These are phyloP conservation scores for Limtongozyma cylindracea DNA, from an alignment of 805 yeast species.

Conservation along the genomic window DNA sequence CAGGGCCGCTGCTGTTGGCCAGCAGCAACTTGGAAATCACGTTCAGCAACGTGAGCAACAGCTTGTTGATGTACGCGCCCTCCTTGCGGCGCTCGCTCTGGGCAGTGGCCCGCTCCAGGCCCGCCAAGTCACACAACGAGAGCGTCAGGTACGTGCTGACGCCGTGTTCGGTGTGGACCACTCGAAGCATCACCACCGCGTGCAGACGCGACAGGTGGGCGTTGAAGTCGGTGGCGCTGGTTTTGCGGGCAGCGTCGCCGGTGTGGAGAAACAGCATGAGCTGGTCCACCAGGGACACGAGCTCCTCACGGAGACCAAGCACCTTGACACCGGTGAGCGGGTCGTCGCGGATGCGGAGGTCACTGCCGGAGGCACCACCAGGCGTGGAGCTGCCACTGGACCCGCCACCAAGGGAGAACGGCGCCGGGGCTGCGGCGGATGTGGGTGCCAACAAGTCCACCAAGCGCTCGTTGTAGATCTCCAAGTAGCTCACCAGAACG, in stretches of 20 bases:
- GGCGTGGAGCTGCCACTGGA: no score
- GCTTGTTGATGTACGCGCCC: slow-evolving; percentile 82
- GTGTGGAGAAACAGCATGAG: slow-evolving; percentile 27
- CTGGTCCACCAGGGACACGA: slow-evolving; percentile 29
- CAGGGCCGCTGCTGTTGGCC: slow-evolving; percentile 6
- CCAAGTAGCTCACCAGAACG: no score
- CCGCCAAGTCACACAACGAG: slow-evolving; percentile 86
- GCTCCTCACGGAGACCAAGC: slow-evolving; percentile 42
- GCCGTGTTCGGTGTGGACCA: slow-evolving; percentile 15
- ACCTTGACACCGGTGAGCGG: slow-evolving; percentile 46
- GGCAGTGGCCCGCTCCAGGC: slow-evolving; percentile 61
- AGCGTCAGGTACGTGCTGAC: slow-evolving; percentile 16
- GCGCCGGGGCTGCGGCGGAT: no score
- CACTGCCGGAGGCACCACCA: no score
- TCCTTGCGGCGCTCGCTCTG: slow-evolving; percentile 71
- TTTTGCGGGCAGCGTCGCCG: slow-evolving; percentile 57
- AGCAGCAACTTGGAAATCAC: slow-evolving; percentile 61
- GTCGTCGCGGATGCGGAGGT: slow-evolving; percentile 61
- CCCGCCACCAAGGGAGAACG: no score
- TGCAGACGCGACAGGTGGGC: slow-evolving; percentile 78
- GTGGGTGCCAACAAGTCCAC: not conserved
- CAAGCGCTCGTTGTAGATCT: no score
- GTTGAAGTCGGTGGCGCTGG: slow-evolving; percentile 79
- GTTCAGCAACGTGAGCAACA: slow-evolving; percentile 71
- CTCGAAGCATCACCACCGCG: slow-evolving; percentile 53